Evolutionary conservation across 2,329 filamentous ascomycete species (phyloP).

Genomic region (Aspergillus felis): DNA sequence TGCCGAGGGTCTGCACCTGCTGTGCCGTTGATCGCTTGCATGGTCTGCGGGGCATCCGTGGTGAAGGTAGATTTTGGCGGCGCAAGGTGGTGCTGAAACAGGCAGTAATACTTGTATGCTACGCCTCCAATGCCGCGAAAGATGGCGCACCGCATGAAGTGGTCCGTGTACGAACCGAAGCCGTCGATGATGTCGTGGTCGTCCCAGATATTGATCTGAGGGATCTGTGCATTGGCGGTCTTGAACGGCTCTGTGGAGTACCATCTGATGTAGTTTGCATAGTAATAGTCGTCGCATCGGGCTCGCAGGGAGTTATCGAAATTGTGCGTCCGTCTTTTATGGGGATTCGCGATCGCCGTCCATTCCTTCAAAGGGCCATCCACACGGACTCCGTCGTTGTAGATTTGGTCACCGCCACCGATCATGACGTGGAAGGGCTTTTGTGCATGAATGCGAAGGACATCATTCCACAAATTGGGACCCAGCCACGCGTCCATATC

Average conservation of each 20-base stretch:
- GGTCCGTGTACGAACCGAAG: constrained; percentile 63
- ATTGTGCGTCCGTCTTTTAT: constrained; percentile 55
- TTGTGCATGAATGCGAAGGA: constrained; percentile 56
- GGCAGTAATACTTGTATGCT: constrained; percentile 58
- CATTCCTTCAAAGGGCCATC: constrained; percentile 69
- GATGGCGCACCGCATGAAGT: constrained; percentile 63
- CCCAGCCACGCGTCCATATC: constrained; percentile 61
- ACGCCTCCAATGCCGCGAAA: constrained; percentile 63
- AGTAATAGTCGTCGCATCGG: constrained; percentile 60
- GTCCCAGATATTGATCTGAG: constrained; percentile 65
- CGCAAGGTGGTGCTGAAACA: constrained; percentile 73
- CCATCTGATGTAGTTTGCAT: constrained; percentile 59
- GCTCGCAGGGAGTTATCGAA: constrained; percentile 63
- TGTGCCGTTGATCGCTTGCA: constrained; percentile 46
- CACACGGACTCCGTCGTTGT: constrained; percentile 76
- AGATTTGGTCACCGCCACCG: constrained; percentile 85
- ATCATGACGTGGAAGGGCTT: constrained; percentile 68
- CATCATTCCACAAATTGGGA: constrained; percentile 62
- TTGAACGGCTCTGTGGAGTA: constrained; percentile 66
- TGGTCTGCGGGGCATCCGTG: constrained; percentile 62
- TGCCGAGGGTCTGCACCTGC: constrained; percentile 64
- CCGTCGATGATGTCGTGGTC: constrained; percentile 65
- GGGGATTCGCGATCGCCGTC: constrained; percentile 59
- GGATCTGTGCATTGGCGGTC: constrained; percentile 58
- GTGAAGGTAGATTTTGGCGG: constrained; percentile 84